Percentiles rank a stretch among this genome's conserved stretches.
phyloP scores from a whole-genome alignment of 2,329 filamentous ascomycete genomes.

The Xylaria sp. region DNA sequence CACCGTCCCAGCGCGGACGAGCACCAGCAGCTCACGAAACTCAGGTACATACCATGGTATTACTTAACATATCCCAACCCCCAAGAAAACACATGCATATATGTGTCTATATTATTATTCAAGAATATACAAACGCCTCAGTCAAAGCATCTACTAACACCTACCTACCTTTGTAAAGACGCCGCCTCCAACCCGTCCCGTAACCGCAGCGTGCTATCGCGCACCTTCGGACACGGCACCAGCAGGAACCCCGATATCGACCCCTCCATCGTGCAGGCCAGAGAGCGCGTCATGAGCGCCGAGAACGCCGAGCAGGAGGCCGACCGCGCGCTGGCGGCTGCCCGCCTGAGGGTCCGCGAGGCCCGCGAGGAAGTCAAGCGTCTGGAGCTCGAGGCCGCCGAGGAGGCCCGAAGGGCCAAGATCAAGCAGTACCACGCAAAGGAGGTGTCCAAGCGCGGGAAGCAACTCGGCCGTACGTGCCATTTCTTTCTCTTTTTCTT shows the following conservation, averaged over 20 bases:
- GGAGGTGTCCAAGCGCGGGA: slow-evolving; percentile 74
- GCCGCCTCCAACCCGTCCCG: slow-evolving; percentile 40
- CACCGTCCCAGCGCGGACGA: slow-evolving; percentile 40
- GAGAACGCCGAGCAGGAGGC: slow-evolving; percentile 74
- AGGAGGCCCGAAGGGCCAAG: slow-evolving; percentile 72
- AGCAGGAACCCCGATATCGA: slow-evolving; percentile 64
- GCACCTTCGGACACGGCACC: slow-evolving; percentile 58
- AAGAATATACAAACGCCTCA: neutral
- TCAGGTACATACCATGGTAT: slow-evolving; percentile 42
- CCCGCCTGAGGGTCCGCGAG: slow-evolving; percentile 68
- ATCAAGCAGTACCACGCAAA: slow-evolving; percentile 75
- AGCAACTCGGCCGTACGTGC: slow-evolving; percentile 73
- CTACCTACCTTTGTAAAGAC: slow-evolving; percentile 19
- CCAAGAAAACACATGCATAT: neutral
- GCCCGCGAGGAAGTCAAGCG: slow-evolving; percentile 71
- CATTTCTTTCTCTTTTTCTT: too few relatives aligned
- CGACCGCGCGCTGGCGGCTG: slow-evolving; percentile 70
- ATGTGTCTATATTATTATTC: neutral
- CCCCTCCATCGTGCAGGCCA: slow-evolving; percentile 69
- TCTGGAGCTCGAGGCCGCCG: slow-evolving; percentile 72
- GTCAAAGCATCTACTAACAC: slow-evolving; percentile 16
- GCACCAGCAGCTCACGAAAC: slow-evolving; percentile 43
- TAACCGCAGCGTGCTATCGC: slow-evolving; percentile 56
- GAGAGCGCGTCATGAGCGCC: slow-evolving; percentile 70
- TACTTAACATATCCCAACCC: neutral